Percentiles rank a stretch among this genome's conserved stretches.
Evolutionary conservation across 768 basidiomycete species (phyloP).

Genomic region (Saitozyma podzolica): DNA sequence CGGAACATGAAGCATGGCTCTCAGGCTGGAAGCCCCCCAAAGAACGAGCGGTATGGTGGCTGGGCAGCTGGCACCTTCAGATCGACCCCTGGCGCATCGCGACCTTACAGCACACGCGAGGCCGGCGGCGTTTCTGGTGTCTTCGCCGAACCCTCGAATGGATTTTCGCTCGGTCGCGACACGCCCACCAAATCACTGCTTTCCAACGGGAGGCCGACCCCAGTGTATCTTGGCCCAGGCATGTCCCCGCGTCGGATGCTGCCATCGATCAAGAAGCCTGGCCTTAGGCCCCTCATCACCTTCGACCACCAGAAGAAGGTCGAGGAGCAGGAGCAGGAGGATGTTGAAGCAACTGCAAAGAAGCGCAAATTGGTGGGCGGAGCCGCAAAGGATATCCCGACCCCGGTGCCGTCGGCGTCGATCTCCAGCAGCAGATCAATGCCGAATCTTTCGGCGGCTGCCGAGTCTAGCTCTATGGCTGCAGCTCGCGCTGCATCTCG

Average conservation of each 20-base stretch:
- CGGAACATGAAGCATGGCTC: conserved; percentile 33
- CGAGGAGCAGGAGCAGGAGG: neutral
- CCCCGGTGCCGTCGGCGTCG: conserved; percentile 3
- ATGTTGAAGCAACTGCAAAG: conserved; percentile 15
- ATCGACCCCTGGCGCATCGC: neutral
- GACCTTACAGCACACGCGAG: no score
- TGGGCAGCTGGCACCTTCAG: conserved; percentile 33
- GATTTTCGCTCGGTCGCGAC: no score
- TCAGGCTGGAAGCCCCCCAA: conserved; percentile 8
- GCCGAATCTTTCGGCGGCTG: conserved; percentile 8
- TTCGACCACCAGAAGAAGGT: conserved; percentile 1
- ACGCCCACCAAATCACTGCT: neutral
- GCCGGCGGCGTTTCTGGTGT: no score
- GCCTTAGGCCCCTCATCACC: neutral
- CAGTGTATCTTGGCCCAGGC: conserved; percentile 17
- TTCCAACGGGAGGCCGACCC: no score
- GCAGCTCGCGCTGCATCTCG: no score
- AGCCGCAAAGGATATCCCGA: conserved; percentile 4
- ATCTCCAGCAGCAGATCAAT: conserved; percentile 4
- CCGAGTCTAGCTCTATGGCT: neutral
- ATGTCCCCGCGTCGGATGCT: conserved; percentile 32
- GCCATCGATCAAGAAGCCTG: conserved; percentile 5
- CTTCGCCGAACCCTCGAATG: no score
- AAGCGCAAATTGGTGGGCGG: conserved; percentile 4
- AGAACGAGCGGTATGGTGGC: conserved; percentile 11